Conservation (phyloP, 352 stramenopile genomes). For the Phytophthora pseudosyringae region DNA sequence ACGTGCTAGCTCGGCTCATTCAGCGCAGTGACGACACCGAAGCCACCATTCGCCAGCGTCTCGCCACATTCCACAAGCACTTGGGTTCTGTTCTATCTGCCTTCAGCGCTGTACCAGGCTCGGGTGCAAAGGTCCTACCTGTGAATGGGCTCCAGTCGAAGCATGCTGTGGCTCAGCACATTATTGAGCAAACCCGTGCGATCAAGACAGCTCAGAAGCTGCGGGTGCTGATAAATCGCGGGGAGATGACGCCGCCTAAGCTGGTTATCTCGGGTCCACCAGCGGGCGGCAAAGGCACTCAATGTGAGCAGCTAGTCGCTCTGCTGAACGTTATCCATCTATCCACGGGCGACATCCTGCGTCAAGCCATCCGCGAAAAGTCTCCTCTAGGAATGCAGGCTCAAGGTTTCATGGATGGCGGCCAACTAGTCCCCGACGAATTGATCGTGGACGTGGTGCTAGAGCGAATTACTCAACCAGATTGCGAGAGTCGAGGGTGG, state of each 20-base stretch:
- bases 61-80: conserved; percentile 90
- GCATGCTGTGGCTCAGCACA: conserved; percentile 41
- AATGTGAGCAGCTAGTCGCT: conserved; percentile 92
- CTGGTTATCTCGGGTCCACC: conserved; percentile 92
- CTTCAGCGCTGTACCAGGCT: conserved; percentile 28
- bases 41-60: conserved; percentile 89
- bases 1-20: conserved; percentile 68
- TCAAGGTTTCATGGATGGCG: conserved; percentile 91
- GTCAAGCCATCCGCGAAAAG: conserved; percentile 81
- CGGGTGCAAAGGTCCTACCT: conserved; percentile 41
- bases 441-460: conserved; percentile 91
- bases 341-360: conserved; percentile 93
- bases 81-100: conserved; percentile 55
- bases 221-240: conserved; percentile 38
- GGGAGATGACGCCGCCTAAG: conserved; percentile 72
- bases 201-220: conserved; percentile 56
- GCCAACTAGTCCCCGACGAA: conserved; percentile 92
- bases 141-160: conserved; percentile 59
- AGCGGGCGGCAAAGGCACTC: conserved; percentile 94
- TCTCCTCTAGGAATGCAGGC: conserved; percentile 74
- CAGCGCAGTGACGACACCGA: conserved; percentile 95
- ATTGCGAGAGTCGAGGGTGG: conserved; percentile 90
- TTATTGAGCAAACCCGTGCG: conserved; percentile 42
- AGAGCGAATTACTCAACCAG: conserved; percentile 79
- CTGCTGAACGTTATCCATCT: conserved; percentile 93